Evolutionary conservation across 768 basidiomycete species (phyloP).

Genomic region (Suillus sp.): DNA sequence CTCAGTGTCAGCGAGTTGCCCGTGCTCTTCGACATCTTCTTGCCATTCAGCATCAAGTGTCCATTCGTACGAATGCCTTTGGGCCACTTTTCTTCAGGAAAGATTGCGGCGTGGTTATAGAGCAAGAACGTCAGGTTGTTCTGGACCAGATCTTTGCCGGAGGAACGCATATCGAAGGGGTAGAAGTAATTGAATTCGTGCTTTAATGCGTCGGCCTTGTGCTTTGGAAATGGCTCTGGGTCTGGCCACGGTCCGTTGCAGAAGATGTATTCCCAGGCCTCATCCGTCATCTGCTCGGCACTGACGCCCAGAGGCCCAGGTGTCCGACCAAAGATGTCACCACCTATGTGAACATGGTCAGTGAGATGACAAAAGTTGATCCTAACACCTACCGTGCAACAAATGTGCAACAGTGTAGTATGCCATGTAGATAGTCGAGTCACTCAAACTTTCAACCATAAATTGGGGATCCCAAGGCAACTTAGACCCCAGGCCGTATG

Average conservation of each 20-base stretch:
- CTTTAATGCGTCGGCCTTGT: slow-evolving; percentile 83
- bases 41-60: slow-evolving; percentile 94
- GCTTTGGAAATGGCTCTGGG: slow-evolving; percentile 62
- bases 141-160: slow-evolving; percentile 94
- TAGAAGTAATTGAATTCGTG: slow-evolving; percentile 97
- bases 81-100: slow-evolving; percentile 87
- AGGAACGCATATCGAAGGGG: slow-evolving; percentile 96
- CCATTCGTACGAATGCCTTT: slow-evolving; percentile 93
- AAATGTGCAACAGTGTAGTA: slow-evolving; percentile 96
- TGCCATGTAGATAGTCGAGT: slow-evolving; percentile 98
- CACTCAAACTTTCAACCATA: slow-evolving; percentile 94
- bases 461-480: slow-evolving; percentile 97
- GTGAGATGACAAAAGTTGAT: not conserved
- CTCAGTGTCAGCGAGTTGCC: slow-evolving; percentile 93
- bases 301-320: slow-evolving; percentile 85
- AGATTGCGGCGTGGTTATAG: slow-evolving; percentile 95
- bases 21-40: slow-evolving; percentile 98
- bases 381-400: slow-evolving; percentile 69
- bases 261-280: slow-evolving; percentile 95
- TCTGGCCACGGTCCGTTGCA: slow-evolving; percentile 76
- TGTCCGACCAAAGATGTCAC: slow-evolving; percentile 74
- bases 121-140: slow-evolving; percentile 94
- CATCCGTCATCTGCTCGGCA: slow-evolving; percentile 94
- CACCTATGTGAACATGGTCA: slow-evolving; percentile 41
- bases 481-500: slow-evolving; percentile 93